These are phyloP conservation scores for Stemphylium vesicarium DNA, from an alignment of 2,329 filamentous ascomycete genomes.

Conservation along the genomic window DNA sequence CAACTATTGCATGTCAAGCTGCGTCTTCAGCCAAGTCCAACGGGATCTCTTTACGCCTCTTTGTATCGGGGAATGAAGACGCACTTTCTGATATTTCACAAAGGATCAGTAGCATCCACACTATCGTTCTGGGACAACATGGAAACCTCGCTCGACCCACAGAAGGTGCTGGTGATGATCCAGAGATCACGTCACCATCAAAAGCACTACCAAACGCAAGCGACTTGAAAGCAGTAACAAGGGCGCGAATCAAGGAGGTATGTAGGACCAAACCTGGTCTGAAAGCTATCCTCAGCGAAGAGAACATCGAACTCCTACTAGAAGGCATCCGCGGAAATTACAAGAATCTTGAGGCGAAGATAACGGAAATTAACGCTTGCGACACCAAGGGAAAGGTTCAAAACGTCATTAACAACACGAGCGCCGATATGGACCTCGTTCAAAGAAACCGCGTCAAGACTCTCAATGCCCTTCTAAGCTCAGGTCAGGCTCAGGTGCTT, in stretches of 20 bases:
- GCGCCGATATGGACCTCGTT: slow-evolving; percentile 7
- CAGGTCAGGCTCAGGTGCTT: slow-evolving; percentile 12
- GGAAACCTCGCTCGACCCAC: not conserved
- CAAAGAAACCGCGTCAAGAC: slow-evolving; percentile 5
- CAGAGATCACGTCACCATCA: not conserved
- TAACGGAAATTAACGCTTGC: slow-evolving; percentile 20
- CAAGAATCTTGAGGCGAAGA: slow-evolving; percentile 18
- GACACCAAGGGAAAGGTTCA: slow-evolving; percentile 21
- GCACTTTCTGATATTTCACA: not conserved
- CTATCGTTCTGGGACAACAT: not conserved
- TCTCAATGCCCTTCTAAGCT: slow-evolving; percentile 7
- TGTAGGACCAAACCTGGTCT: slow-evolving; percentile 16
- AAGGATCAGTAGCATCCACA: not conserved
- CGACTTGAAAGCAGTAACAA: slow-evolving; percentile 12
- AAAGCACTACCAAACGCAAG: slow-evolving; percentile 2
- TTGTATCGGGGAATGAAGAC: not conserved
- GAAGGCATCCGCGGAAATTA: slow-evolving; percentile 19
- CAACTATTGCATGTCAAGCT: not conserved
- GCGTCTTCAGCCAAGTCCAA: not conserved
- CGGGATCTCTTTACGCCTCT: not conserved
- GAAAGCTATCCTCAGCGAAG: slow-evolving; percentile 12
- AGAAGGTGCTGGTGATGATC: not conserved
- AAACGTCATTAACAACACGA: slow-evolving; percentile 16
- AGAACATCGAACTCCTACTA: slow-evolving; percentile 18
- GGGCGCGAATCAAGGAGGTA: slow-evolving; percentile 8